Base-by-base conservation (phyloP, 179 eudicot genomes). In the Sideroxylon spinosum region DNA sequence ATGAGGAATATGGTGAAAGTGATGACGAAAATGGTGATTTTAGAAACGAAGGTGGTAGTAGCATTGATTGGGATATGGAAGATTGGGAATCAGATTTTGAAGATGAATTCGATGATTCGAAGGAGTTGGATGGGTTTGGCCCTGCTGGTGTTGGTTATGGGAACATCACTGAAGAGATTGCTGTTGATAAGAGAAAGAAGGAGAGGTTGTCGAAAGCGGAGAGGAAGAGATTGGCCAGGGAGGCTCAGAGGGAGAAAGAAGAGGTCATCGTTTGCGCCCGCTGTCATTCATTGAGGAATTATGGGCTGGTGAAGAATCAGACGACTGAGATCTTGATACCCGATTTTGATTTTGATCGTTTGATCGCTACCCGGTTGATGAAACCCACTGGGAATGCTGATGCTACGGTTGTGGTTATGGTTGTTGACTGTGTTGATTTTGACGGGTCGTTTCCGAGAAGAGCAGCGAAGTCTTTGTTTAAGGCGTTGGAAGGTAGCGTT, bases 341-440 rank as follows among this genome's bases (percentile, higher is more conserved):
- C 6, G 99, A 95, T 90, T 95, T 95, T 28, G 99, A 95, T 82
- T 95, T 95, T 23, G 98, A 95, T 80, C 83, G 91, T 68, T 84
- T 95, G 85, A 92, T 95, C 73, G 86, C 89, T 32, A 90, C 91
- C 46, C 83, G 99, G 32, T 82, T 95, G 88, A 89, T 93, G 94
- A 95, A 89, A 82, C 90, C 95, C 0, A 83, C 95, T 6, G 91
- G 95, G 55, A 89, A 69, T 29, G 93, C 91, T 0, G 93, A 90
- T 81, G 86, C 93, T 23, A 93, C 95, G 0, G 97, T 95, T 73
- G 97, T 95, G 66, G 95, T 95, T 49, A 95, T 95, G 92, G 98
- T 95, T 78, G 98, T 95, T 74, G 99, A 95, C 84, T 93, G 95
- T 82, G 98, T 93, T 56, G 99, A 95, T 83, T 95, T 95, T 82